Base-by-base conservation (phyloP, 202 grass and related monocot species). In the Digitaria exilis region DNA sequence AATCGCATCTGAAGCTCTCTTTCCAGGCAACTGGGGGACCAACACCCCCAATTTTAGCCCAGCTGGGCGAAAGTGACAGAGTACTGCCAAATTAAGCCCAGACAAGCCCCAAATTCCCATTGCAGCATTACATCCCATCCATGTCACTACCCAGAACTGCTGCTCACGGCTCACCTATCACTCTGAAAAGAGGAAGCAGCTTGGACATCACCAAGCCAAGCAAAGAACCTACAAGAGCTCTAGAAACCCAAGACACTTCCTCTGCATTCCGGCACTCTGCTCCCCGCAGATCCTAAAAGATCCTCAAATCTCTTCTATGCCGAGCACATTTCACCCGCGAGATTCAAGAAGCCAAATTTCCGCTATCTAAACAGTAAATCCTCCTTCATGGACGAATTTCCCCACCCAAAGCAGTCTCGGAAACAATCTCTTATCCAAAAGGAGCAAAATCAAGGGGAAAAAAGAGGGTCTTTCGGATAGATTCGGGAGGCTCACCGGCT, bases 401-500 rank as follows among this genome's bases (percentile, higher is more conserved):
- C 69, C 50, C n/a, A n/a, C 46, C 46, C 2, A 64, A 70, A 34
- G 10, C 59, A 15, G 10, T 70, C 9, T 10, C 49, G 43, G 30
- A 34, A 70, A n/a, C 71, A 17, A 77, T 35, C n/a, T n/a, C 82
- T 41, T 17, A 8, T 2, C 39, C 42, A 8, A 25, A 62, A 8
- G 16, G 11, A 58, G 25, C 19, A 19, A 26, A 71, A 46, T 28
- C 28, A 12, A 30, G 39, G 59, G 16, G 39, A 73, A 88, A 30
- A n/a, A 67, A 72, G 37, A 67, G 7, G 50, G 67, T 68, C 17
- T 58, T 79, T 24, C 30, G 26, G 71, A 24, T 5, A 10, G 30
- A 5, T 15, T 9, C 7, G 32, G 26, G 69, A 61, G 41, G 50
- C 72, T 89, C 42, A 90, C 88, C 67, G 73, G 84, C 7, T 10